Conservation (phyloP, 495 filamentous ascomycete species). For the Xylaria intraflava region DNA sequence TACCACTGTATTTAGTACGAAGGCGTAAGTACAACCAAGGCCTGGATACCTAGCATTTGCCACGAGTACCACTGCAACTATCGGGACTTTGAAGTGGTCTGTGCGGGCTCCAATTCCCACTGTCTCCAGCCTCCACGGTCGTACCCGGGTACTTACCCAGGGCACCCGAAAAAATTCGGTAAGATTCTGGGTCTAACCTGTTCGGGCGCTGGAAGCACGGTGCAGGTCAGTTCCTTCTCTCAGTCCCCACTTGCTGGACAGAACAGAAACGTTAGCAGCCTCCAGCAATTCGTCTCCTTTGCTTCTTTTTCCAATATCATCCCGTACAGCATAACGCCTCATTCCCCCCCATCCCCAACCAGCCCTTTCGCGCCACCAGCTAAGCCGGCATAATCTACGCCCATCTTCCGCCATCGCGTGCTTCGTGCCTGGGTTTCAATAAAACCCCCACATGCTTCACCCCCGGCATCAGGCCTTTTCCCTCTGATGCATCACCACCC, state of each 20-base stretch:
- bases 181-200: constrained; percentile 1
- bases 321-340: background rate
- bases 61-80: background rate
- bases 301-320: constrained; percentile 8
- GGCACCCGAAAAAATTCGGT: background rate
- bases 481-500: constrained; percentile 10
- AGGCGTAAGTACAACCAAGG: too few species aligned
- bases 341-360: constrained; percentile 12
- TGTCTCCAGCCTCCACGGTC: too few species aligned
- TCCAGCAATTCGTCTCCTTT: constrained; percentile 11
- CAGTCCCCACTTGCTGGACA: background rate
- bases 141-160: too few species aligned
- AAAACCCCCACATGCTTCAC: background rate
- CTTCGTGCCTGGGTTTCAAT: background rate
- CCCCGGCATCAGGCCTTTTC: background rate
- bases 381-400: background rate
- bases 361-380: background rate
- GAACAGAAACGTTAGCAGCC: constrained; percentile 3
- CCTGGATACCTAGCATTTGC: background rate
- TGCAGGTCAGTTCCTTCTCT: constrained; percentile 10
- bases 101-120: background rate
- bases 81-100: too few species aligned
- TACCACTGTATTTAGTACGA: too few species aligned
- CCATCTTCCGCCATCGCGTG: background rate
- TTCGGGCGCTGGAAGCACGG: constrained; percentile 3